These are phyloP conservation scores for Kwoniella botswanensis DNA, from an alignment of 768 basidiomycete genomes.

Conservation along the genomic window DNA sequence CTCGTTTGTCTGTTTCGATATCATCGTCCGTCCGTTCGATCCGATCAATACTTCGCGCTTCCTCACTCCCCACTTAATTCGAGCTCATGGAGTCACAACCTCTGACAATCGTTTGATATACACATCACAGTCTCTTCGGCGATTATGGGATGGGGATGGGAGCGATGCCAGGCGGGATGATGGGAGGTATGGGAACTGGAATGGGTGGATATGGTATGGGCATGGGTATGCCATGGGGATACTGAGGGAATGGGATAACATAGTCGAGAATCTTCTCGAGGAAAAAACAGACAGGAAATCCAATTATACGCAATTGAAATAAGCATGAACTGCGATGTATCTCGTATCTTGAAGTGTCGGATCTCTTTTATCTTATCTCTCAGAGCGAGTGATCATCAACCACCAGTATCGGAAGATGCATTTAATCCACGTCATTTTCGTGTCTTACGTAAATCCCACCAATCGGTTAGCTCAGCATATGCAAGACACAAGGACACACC, in stretches of 20 bases:
- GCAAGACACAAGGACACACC: too few relatives aligned
- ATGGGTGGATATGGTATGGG: conserved; percentile 53
- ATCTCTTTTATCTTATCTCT: neutral
- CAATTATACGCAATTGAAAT: neutral
- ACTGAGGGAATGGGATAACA: neutral
- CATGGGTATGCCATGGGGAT: conserved; percentile 39
- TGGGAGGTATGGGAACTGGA: conserved; percentile 45
- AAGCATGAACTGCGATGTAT: neutral
- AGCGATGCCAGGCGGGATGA: conserved; percentile 50
- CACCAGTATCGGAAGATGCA: neutral
- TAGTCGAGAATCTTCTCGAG: neutral
- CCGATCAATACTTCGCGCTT: neutral
- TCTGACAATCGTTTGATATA: neutral
- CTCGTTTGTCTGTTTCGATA: neutral
- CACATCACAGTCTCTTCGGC: conserved; percentile 39
- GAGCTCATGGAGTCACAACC: neutral
- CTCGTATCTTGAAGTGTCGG: neutral
- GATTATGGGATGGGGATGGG: conserved; percentile 54
- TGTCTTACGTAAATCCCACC: neutral
- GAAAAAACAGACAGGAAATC: too few relatives aligned
- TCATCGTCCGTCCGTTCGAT: neutral
- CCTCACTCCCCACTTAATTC: neutral
- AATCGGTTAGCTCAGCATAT: too few relatives aligned
- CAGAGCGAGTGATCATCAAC: too few relatives aligned
- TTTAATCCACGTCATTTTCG: conserved; percentile 1